Evolutionary conservation across 192 early-diverging fungal species (phyloP).

Genomic region (Backusella tarrabulga): DNA sequence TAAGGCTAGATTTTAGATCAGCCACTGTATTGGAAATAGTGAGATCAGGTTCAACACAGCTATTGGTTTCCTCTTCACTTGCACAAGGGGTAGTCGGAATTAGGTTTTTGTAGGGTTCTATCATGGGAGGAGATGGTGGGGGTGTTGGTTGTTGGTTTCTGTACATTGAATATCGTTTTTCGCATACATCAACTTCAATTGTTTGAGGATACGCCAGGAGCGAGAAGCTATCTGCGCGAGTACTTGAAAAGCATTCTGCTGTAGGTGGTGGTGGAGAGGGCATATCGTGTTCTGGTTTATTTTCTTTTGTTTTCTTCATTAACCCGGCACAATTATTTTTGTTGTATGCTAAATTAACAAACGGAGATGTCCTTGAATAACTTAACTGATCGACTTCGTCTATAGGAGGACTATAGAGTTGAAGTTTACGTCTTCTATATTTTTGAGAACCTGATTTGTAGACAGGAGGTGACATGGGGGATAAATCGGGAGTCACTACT

Average conservation of each 20-base stretch:
- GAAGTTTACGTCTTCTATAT: slow-evolving; percentile 18
- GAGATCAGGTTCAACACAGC: neutral
- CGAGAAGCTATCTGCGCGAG: slow-evolving; percentile 3
- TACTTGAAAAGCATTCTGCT: neutral
- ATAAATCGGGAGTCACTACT: neutral
- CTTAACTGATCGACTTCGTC: slow-evolving; percentile 22
- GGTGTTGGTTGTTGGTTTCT: neutral
- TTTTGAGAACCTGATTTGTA: slow-evolving; percentile 18
- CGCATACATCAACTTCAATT: slow-evolving; percentile 6
- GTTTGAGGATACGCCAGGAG: neutral
- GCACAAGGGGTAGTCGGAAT: neutral
- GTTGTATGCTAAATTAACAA: neutral
- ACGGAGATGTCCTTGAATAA: neutral
- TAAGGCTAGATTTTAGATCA: neutral
- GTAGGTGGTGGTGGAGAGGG: slow-evolving; percentile 8
- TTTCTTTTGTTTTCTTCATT: neutral
- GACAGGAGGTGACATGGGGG: slow-evolving; percentile 10
- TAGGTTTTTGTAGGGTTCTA: neutral
- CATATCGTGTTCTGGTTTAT: neutral
- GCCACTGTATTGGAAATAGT: neutral
- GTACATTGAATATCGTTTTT: slow-evolving; percentile 16
- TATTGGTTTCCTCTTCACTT: neutral
- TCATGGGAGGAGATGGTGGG: neutral
- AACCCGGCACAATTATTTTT: neutral
- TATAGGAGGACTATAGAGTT: slow-evolving; percentile 7